Evolutionary conservation across 2,329 filamentous ascomycete genomes (phyloP).

Genomic region (Magnaporthiopsis poae): DNA sequence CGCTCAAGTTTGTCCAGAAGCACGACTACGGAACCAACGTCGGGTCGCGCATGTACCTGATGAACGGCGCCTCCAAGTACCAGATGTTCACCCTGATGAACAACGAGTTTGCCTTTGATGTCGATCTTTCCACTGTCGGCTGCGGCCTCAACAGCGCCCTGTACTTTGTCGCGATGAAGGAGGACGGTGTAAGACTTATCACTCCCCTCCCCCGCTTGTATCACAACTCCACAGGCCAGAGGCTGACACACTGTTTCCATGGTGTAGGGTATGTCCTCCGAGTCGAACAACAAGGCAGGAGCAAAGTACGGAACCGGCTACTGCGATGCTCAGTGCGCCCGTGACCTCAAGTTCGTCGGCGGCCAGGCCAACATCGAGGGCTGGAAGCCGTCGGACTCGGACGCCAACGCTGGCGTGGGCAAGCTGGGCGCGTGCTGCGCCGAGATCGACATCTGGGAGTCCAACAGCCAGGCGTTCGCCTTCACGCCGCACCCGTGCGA

Average conservation of each 20-base stretch:
- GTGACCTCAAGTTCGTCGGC: slow-evolving; percentile 36
- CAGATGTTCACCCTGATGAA: slow-evolving; percentile 48
- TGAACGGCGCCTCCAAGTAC: slow-evolving; percentile 43
- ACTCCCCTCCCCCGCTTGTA: too few relatives aligned
- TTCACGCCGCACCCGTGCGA: slow-evolving; percentile 54
- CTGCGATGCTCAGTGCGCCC: slow-evolving; percentile 38
- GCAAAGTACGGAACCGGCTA: slow-evolving; percentile 47
- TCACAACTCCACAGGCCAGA: too few relatives aligned
- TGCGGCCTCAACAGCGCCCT: slow-evolving; percentile 59
- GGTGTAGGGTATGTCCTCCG: background rate
- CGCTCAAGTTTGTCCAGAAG: slow-evolving; percentile 39
- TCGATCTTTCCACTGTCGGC: slow-evolving; percentile 44
- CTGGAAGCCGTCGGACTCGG: slow-evolving; percentile 35
- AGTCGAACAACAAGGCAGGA: slow-evolving; percentile 29
- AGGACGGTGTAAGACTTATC: slow-evolving; percentile 30
- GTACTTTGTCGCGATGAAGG: slow-evolving; percentile 48
- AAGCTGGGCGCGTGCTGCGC: slow-evolving; percentile 39
- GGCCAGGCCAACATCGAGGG: slow-evolving; percentile 32
- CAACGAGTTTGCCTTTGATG: slow-evolving; percentile 57
- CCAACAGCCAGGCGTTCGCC: slow-evolving; percentile 51
- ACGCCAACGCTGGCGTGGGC: slow-evolving; percentile 37
- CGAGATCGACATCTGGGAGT: slow-evolving; percentile 47
- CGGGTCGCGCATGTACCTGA: slow-evolving; percentile 42
- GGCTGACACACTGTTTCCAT: background rate
- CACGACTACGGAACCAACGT: slow-evolving; percentile 26